These are phyloP conservation scores for Phytomonas sp. DNA, from an alignment of 208 protist species.

Conservation along the genomic window DNA sequence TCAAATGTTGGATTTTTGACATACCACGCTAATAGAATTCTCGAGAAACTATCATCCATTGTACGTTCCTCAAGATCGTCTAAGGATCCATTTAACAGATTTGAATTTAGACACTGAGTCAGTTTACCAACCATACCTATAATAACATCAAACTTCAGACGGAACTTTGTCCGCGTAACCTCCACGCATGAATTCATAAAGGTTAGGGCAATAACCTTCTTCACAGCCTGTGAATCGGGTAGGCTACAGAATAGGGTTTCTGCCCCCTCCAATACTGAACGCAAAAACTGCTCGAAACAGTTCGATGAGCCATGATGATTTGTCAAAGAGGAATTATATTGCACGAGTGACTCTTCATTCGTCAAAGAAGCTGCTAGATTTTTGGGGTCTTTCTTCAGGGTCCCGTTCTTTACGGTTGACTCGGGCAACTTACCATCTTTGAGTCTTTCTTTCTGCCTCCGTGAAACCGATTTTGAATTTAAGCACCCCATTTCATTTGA, in stretches of 20 bases:
- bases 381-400: slow-evolving; percentile 9
- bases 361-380: background rate
- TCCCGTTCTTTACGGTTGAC: background rate
- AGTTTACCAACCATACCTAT: slow-evolving; percentile 18
- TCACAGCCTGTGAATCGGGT: slow-evolving; percentile 33
- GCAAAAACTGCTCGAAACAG: slow-evolving; percentile 28
- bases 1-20: slow-evolving; percentile 42
- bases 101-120: slow-evolving; percentile 30
- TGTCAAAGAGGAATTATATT: background rate
- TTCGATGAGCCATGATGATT: background rate
- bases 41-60: slow-evolving; percentile 79
- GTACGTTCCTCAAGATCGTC: slow-evolving; percentile 55
- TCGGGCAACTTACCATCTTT: background rate
- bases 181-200: slow-evolving; percentile 80
- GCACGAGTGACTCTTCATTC: slow-evolving; percentile 4
- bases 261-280: slow-evolving; percentile 44
- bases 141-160: slow-evolving; percentile 59
- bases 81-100: slow-evolving; percentile 35
- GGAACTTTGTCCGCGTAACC: slow-evolving; percentile 73
- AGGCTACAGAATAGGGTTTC: slow-evolving; percentile 52
- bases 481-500: slow-evolving; percentile 41
- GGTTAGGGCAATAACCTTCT: slow-evolving; percentile 55
- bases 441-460: slow-evolving; percentile 18
- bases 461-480: slow-evolving; percentile 34
- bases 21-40: slow-evolving; percentile 70